Evolutionary conservation across 805 yeast genomes (phyloP).

Genomic region (Lipomyces chichibuensis): DNA sequence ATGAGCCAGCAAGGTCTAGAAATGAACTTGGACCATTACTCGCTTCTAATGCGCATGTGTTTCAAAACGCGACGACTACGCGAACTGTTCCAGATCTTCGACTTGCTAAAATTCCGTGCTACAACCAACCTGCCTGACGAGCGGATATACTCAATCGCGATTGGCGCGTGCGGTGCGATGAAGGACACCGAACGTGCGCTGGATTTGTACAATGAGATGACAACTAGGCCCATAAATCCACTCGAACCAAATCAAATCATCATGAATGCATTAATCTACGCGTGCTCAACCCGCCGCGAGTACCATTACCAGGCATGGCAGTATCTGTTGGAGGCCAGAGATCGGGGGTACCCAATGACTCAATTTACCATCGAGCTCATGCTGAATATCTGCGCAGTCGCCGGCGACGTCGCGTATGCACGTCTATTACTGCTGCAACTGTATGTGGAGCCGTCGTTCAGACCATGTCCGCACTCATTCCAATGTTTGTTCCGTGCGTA

Average conservation of each 20-base stretch:
- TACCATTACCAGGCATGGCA: slow-evolving; percentile 72
- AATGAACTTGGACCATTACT: slow-evolving; percentile 35
- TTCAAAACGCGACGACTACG: slow-evolving; percentile 47
- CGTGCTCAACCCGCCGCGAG: slow-evolving; percentile 60
- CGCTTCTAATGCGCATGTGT: slow-evolving; percentile 23
- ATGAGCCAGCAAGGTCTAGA: slow-evolving; percentile 38
- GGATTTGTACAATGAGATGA: slow-evolving; percentile 75
- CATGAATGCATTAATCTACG: slow-evolving; percentile 63
- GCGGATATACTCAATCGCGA: slow-evolving; percentile 69
- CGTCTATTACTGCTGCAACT: slow-evolving; percentile 55
- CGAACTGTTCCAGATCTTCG: slow-evolving; percentile 75
- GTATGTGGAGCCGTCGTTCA: slow-evolving; percentile 36
- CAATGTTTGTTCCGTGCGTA: slow-evolving; percentile 45
- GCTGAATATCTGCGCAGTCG: slow-evolving; percentile 74
- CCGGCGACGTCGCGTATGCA: slow-evolving; percentile 74
- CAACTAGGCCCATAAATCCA: slow-evolving; percentile 42
- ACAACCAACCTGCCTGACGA: slow-evolving; percentile 66
- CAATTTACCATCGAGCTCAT: slow-evolving; percentile 62
- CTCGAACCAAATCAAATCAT: slow-evolving; percentile 51
- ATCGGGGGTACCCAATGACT: slow-evolving; percentile 42
- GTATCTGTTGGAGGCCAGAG: slow-evolving; percentile 62
- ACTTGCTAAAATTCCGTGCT: slow-evolving; percentile 81
- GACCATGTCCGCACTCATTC: slow-evolving; percentile 42
- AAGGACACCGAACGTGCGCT: slow-evolving; percentile 72
- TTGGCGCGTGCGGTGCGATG: slow-evolving; percentile 64